Conservation (phyloP, 306 rosid species). For the Crataegus laevigata region DNA sequence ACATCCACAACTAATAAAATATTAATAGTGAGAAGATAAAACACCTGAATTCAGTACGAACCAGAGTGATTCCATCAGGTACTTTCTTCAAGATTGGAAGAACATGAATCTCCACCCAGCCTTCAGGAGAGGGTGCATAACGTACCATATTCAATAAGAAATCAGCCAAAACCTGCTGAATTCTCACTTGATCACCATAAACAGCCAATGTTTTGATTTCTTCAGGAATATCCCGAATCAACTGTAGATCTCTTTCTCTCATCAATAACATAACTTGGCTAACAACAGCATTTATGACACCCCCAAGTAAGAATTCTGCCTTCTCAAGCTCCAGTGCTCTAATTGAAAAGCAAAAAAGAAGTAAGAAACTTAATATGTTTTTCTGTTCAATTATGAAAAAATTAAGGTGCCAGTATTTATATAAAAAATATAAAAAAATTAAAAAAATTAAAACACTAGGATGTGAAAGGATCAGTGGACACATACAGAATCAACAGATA, state of each 20-base stretch:
- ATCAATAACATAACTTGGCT: slow-evolving; percentile 92
- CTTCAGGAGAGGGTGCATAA: slow-evolving; percentile 82
- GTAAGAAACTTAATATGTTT: slow-evolving; percentile 10
- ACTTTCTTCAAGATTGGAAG: slow-evolving; percentile 64
- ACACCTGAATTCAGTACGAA: slow-evolving; percentile 86
- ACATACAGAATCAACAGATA: neutral
- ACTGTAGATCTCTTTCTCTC: slow-evolving; percentile 80
- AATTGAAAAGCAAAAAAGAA: slow-evolving; percentile 19
- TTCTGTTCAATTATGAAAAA: neutral
- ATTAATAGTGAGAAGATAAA: neutral
- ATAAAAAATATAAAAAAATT: no score
- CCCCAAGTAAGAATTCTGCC: slow-evolving; percentile 77
- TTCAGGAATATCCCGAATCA: slow-evolving; percentile 96
- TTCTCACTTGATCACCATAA: slow-evolving; percentile 87
- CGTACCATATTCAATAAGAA: slow-evolving; percentile 87
- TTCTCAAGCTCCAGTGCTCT: slow-evolving; percentile 91
- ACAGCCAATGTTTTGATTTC: slow-evolving; percentile 86
- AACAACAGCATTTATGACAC: slow-evolving; percentile 90
- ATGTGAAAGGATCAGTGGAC: neutral
- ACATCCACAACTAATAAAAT: neutral
- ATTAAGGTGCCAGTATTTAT: neutral
- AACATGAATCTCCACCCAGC: slow-evolving; percentile 95
- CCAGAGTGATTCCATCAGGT: slow-evolving; percentile 50
- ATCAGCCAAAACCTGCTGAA: slow-evolving; percentile 91
- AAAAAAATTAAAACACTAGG: neutral